Evolutionary conservation across 331 rosid species (phyloP).

Genomic region (Pyrus hybrid): DNA sequence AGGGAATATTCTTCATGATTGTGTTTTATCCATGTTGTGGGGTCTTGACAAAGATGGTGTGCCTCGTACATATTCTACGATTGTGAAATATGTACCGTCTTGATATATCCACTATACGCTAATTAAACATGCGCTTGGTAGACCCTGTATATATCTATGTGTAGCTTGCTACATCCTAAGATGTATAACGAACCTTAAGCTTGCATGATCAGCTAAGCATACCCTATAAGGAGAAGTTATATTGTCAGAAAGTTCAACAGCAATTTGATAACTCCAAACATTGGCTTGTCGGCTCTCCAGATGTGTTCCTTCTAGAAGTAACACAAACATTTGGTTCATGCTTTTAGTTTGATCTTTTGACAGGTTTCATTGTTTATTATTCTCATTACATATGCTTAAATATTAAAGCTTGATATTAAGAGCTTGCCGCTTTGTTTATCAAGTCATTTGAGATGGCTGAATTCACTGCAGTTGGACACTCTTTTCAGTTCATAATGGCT

Average conservation of each 20-base stretch:
- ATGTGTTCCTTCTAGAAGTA: neutral
- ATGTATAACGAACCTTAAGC: neutral
- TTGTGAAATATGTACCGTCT: slow-evolving; percentile 6
- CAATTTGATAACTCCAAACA: neutral
- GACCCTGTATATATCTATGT: neutral
- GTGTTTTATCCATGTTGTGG: slow-evolving; percentile 33
- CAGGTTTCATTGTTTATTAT: neutral
- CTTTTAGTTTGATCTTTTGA: neutral
- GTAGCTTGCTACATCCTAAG: neutral
- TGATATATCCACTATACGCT: slow-evolving; percentile 1
- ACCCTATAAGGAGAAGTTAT: neutral
- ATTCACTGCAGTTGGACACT: neutral
- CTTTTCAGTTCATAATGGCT: neutral
- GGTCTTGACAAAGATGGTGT: slow-evolving; percentile 27
- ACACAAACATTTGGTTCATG: neutral
- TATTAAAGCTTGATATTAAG: neutral
- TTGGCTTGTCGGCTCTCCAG: neutral
- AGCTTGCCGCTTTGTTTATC: neutral
- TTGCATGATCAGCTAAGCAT: neutral
- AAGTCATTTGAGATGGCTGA: neutral
- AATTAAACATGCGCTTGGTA: neutral
- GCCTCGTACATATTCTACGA: slow-evolving; percentile 23
- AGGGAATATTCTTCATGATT: slow-evolving; percentile 35
- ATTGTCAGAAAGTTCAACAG: neutral
- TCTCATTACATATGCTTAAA: neutral